Conservation (phyloP, 2,329 filamentous ascomycete species). For the Cercospora zeae-maydis region DNA sequence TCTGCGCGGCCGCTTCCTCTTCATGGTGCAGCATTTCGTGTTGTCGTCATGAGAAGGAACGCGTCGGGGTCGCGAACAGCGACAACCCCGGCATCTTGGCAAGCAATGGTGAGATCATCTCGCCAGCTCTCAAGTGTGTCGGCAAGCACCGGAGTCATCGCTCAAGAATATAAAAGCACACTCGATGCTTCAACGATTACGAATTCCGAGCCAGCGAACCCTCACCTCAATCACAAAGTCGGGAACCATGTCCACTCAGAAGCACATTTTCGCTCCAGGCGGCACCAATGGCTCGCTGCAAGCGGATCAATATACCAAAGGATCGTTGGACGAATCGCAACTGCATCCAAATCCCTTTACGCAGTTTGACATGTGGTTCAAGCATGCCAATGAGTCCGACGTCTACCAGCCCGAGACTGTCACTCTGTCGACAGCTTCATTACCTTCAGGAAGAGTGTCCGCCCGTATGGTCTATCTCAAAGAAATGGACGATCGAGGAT, state of each 20-base stretch:
- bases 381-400: slow-evolving; percentile 58
- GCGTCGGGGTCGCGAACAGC: not conserved
- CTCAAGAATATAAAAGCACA: not conserved
- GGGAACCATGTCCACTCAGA: slow-evolving; percentile 28
- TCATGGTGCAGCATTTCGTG: slow-evolving; percentile 16
- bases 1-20: slow-evolving; percentile 21
- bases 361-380: slow-evolving; percentile 92
- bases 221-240: not conserved
- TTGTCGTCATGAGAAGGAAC: not conserved
- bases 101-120: slow-evolving; percentile 11
- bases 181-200: slow-evolving; percentile 1
- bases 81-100: not conserved
- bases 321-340: slow-evolving; percentile 58
- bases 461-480: slow-evolving; percentile 91
- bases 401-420: slow-evolving; percentile 83
- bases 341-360: slow-evolving; percentile 64
- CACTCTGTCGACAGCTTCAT: slow-evolving; percentile 75
- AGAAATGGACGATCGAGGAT: slow-evolving; percentile 78
- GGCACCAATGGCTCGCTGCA: slow-evolving; percentile 56
- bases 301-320: slow-evolving; percentile 72
- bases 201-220: not conserved
- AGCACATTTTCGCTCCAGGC: slow-evolving; percentile 60
- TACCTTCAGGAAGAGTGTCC: slow-evolving; percentile 80
- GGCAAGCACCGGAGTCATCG: slow-evolving; percentile 6
- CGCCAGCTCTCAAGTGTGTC: not conserved